Conservation (phyloP, 225 moss, liverwort and hornwort genomes). For the Physcomitrellopsis africana region DNA sequence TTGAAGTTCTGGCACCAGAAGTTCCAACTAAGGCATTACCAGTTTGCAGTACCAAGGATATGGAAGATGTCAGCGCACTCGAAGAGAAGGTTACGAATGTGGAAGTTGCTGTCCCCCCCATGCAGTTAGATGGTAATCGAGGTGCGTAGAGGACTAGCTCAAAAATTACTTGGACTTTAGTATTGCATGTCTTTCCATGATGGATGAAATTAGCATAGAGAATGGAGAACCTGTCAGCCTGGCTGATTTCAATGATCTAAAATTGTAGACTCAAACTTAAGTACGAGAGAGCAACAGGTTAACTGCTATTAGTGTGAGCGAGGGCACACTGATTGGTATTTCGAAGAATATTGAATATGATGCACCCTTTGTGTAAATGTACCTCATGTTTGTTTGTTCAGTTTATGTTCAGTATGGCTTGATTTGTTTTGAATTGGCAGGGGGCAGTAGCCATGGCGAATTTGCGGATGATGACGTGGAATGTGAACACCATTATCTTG, state of each 20-base stretch:
- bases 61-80: not conserved
- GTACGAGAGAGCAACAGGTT: too few species aligned
- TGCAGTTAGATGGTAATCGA: not conserved
- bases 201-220: not conserved
- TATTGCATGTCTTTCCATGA: not conserved
- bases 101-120: not conserved
- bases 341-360: too few species aligned
- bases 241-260: not conserved
- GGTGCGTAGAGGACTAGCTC: conserved; percentile 12
- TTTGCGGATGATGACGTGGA: not conserved
- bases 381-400: not conserved
- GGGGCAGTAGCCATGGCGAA: not conserved
- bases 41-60: not conserved
- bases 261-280: too few species aligned
- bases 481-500: not conserved
- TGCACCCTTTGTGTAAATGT: not conserved
- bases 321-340: too few species aligned
- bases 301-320: too few species aligned
- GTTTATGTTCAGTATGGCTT: not conserved
- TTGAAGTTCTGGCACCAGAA: not conserved
- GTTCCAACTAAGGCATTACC: not conserved
- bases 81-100: not conserved
- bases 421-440: not conserved
- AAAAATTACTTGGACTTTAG: not conserved
- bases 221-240: not conserved